Evolutionary conservation across 345 rosid species (phyloP).

Genomic region (Xanthoceras sorbifolium): DNA sequence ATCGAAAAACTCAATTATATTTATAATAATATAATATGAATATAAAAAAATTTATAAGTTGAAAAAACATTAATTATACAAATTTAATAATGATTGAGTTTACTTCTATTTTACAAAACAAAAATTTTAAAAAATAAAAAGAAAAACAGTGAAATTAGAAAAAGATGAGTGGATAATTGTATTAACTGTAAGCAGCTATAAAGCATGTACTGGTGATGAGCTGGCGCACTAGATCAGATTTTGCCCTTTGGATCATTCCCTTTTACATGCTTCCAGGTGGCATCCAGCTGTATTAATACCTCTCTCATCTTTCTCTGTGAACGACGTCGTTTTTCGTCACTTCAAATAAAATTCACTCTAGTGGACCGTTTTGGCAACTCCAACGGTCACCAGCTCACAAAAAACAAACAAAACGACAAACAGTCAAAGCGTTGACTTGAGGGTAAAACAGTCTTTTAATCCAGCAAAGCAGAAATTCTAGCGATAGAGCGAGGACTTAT

Average conservation of each 20-base stretch:
- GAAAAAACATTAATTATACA: too few species aligned
- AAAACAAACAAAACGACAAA: slow-evolving; percentile 16
- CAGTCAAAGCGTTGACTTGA: background rate
- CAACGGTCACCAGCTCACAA: slow-evolving; percentile 42
- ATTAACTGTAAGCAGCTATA: background rate
- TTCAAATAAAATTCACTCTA: background rate
- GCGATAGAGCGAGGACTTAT: background rate
- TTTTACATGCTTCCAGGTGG: slow-evolving; percentile 45
- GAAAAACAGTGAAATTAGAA: background rate
- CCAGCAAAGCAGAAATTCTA: background rate
- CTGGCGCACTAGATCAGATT: slow-evolving; percentile 37
- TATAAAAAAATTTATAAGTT: too few species aligned
- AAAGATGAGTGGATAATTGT: background rate
- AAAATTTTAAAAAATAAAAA: background rate
- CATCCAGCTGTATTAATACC: slow-evolving; percentile 42
- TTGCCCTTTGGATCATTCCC: background rate
- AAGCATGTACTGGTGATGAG: slow-evolving; percentile 27
- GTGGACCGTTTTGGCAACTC: slow-evolving; percentile 22
- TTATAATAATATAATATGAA: too few species aligned
- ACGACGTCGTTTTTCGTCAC: slow-evolving; percentile 24
- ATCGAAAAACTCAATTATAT: too few species aligned
- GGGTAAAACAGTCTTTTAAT: slow-evolving; percentile 22
- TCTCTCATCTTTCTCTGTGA: background rate
- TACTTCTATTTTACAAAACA: too few species aligned
- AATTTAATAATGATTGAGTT: too few species aligned